phyloP scores from a whole-genome alignment of 371 early-diverging fungal species.

The Nematocida ironsii region DNA sequence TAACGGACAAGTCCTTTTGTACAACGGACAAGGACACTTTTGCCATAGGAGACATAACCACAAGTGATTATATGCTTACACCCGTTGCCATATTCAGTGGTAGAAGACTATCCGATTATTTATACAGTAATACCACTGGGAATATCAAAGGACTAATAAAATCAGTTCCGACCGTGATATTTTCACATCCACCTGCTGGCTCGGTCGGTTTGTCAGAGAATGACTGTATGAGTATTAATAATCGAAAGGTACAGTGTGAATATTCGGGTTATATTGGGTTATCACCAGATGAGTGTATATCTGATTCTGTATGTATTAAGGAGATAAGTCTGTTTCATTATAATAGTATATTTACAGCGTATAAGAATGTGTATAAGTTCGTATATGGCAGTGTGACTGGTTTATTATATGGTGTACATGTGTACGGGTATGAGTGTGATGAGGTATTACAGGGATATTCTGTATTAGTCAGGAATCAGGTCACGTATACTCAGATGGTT shows the following conservation, averaged over 20 bases:
- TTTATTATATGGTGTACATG: conserved; percentile 34
- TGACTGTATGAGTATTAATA: no score
- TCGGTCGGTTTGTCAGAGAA: conserved; percentile 79
- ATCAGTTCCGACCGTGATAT: conserved; percentile 86
- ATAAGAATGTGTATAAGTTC: conserved; percentile 47
- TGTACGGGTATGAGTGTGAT: conserved; percentile 44
- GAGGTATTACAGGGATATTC: conserved; percentile 50
- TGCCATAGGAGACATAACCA: conserved; percentile 89
- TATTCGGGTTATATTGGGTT: no score
- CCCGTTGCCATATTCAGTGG: conserved; percentile 78
- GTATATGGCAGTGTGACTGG: conserved; percentile 7
- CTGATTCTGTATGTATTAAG: neutral
- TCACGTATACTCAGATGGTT: neutral
- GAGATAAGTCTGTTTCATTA: neutral
- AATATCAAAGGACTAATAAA: conserved; percentile 72
- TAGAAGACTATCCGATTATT: conserved; percentile 80
- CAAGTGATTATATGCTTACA: conserved; percentile 78
- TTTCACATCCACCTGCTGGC: conserved; percentile 84
- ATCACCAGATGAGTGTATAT: conserved; percentile 71
- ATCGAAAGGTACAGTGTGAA: no score
- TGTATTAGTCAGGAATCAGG: conserved; percentile 9
- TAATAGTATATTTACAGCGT: neutral
- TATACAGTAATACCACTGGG: conserved; percentile 77
- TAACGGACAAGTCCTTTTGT: conserved; percentile 76
- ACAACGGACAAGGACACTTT: conserved; percentile 75